These are phyloP conservation scores for Hydrangea macrophylla DNA, from an alignment of 148 eudicot genomes.

Conservation along the genomic window DNA sequence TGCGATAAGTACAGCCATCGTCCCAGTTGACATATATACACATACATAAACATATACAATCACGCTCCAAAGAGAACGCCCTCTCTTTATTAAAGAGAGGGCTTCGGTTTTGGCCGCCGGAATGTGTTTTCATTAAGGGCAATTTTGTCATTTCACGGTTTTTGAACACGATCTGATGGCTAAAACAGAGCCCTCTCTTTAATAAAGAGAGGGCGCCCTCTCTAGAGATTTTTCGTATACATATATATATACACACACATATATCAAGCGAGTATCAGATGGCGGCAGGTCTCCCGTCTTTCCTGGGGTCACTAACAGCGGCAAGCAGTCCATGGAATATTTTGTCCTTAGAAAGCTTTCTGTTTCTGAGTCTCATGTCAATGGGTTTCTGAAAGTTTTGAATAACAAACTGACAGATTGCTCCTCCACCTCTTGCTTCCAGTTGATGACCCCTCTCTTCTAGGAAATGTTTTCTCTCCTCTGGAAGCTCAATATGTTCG, in stretches of 20 bases:
- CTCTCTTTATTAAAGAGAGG: no score
- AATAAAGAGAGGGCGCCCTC: no score
- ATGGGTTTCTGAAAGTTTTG: conserved; percentile 41
- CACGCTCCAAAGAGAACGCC: no score
- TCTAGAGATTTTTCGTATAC: not conserved
- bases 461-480: conserved; percentile 45
- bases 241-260: no score
- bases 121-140: no score
- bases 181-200: no score
- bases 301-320: conserved; percentile 80
- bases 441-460: conserved; percentile 69
- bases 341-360: conserved; percentile 15
- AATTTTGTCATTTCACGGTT: no score
- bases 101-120: no score
- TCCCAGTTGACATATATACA: no score
- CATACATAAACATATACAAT: not conserved
- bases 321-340: conserved; percentile 55
- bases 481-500: conserved; percentile 69
- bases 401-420: conserved; percentile 74
- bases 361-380: conserved; percentile 29
- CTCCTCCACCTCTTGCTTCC: conserved; percentile 42
- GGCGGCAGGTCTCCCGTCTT: conserved; percentile 79
- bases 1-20: not conserved
- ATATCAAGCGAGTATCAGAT: conserved; percentile 43
- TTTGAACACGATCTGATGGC: no score